These are phyloP conservation scores for Boletales sp. DNA, from an alignment of 768 basidiomycete species.

Conservation along the genomic window DNA sequence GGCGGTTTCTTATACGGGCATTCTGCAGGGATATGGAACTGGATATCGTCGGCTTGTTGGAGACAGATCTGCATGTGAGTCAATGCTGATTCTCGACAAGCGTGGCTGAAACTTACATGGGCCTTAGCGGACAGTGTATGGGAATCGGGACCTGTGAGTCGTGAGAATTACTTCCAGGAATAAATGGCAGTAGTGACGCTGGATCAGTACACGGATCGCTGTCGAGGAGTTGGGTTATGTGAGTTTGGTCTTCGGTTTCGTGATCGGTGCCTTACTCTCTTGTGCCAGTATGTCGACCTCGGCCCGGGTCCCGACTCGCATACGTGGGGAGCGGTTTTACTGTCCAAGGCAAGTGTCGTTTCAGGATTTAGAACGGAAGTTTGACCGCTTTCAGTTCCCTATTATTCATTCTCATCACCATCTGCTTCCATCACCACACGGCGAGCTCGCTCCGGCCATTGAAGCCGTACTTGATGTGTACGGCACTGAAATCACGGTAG, in stretches of 20 bases:
- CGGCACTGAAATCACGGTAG: constrained; percentile 72
- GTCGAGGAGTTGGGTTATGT: constrained; percentile 82
- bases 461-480: constrained; percentile 80
- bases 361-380: not conserved
- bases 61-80: constrained; percentile 82
- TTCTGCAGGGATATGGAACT: constrained; percentile 68
- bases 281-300: constrained; percentile 71
- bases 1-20: too few species aligned
- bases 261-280: constrained; percentile 3
- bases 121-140: constrained; percentile 64
- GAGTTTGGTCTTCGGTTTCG: constrained; percentile 25
- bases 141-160: constrained; percentile 77
- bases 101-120: not conserved
- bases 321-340: constrained; percentile 82
- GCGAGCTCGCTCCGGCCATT: constrained; percentile 87
- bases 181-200: constrained; percentile 2
- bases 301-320: constrained; percentile 87
- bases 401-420: constrained; percentile 86
- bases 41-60: constrained; percentile 80
- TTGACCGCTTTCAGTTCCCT: constrained; percentile 55
- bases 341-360: constrained; percentile 59
- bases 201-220: constrained; percentile 63
- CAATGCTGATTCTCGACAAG: not conserved
- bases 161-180: not conserved
- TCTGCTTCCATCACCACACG: constrained; percentile 79